Evolutionary conservation across 2,329 filamentous ascomycete genomes (phyloP).

Genomic region (Arthroderma sp.): DNA sequence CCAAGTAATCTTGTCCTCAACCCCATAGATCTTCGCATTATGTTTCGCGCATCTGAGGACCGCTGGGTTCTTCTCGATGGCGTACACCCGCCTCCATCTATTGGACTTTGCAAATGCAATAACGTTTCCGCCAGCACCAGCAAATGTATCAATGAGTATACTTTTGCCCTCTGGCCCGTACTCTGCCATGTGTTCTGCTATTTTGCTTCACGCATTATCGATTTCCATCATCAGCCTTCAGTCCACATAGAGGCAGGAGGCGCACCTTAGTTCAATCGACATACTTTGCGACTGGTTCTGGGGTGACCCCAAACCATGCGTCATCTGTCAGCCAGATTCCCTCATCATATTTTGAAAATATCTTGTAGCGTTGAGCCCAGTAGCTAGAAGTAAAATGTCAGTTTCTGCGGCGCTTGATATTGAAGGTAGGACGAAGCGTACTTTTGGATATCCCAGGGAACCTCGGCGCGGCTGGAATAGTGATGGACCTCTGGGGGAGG

Average conservation of each 20-base stretch:
- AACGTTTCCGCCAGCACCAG: slow-evolving; percentile 80
- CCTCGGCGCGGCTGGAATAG: slow-evolving; percentile 55
- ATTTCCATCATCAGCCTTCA: not conserved
- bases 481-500: slow-evolving; percentile 50
- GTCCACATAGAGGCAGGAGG: not conserved
- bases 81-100: slow-evolving; percentile 72
- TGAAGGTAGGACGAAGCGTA: slow-evolving; percentile 25
- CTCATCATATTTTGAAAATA: slow-evolving; percentile 78
- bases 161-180: slow-evolving; percentile 43
- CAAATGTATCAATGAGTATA: slow-evolving; percentile 76
- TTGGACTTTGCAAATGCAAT: slow-evolving; percentile 82
- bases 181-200: slow-evolving; percentile 57
- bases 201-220: slow-evolving; percentile 41
- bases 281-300: slow-evolving; percentile 77
- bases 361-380: slow-evolving; percentile 74
- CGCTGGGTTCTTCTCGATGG: slow-evolving; percentile 69
- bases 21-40: slow-evolving; percentile 77
- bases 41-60: slow-evolving; percentile 82
- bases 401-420: not conserved
- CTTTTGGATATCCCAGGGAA: slow-evolving; percentile 79
- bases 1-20: slow-evolving; percentile 68
- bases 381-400: slow-evolving; percentile 45
- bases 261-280: slow-evolving; percentile 15
- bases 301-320: slow-evolving; percentile 94
- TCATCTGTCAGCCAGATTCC: slow-evolving; percentile 84